phyloP scores from a whole-genome alignment of 768 basidiomycete species.

The Russula foetens region DNA sequence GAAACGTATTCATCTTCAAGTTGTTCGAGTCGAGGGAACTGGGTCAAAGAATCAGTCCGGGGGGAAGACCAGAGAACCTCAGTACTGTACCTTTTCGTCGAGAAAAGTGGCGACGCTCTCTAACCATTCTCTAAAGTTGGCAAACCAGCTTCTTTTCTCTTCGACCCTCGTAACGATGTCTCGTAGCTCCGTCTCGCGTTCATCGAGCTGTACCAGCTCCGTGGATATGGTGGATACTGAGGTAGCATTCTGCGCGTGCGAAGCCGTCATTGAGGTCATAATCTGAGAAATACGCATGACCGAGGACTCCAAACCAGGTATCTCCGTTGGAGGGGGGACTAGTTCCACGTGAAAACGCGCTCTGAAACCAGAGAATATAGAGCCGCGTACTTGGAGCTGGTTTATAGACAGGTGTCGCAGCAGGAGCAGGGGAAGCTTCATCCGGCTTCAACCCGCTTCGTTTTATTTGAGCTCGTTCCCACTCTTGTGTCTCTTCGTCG shows the following conservation, averaged over 20 bases:
- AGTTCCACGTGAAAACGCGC: conserved; percentile 13
- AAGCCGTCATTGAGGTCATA: conserved; percentile 51
- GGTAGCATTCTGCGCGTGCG: conserved; percentile 55
- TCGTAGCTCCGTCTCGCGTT: conserved; percentile 65
- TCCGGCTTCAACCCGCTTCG: conserved; percentile 55
- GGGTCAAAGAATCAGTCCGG: conserved; percentile 10
- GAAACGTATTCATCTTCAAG: conserved; percentile 70
- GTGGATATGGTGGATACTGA: conserved; percentile 48
- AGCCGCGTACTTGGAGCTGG: conserved; percentile 57
- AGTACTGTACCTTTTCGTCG: conserved; percentile 65
- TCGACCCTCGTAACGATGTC: conserved; percentile 69
- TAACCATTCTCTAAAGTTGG: conserved; percentile 68
- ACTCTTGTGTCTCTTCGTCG: conserved; percentile 78
- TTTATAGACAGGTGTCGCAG: conserved; percentile 53
- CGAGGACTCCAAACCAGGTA: conserved; percentile 58
- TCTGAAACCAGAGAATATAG: not conserved
- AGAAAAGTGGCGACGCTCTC: conserved; percentile 80
- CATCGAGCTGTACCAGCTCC: conserved; percentile 57
- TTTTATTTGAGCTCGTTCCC: conserved; percentile 79
- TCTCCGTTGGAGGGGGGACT: conserved; percentile 60
- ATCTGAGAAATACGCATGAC: conserved; percentile 53
- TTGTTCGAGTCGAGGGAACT: conserved; percentile 75
- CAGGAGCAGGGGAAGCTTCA: conserved; percentile 29
- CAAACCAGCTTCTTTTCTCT: conserved; percentile 75
- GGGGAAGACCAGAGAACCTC: not conserved